A percentile compares a stretch with the other conserved stretches of the same genome.
Evolutionary conservation across 768 basidiomycete genomes (phyloP).

Genomic region (Amanita phalloides): DNA sequence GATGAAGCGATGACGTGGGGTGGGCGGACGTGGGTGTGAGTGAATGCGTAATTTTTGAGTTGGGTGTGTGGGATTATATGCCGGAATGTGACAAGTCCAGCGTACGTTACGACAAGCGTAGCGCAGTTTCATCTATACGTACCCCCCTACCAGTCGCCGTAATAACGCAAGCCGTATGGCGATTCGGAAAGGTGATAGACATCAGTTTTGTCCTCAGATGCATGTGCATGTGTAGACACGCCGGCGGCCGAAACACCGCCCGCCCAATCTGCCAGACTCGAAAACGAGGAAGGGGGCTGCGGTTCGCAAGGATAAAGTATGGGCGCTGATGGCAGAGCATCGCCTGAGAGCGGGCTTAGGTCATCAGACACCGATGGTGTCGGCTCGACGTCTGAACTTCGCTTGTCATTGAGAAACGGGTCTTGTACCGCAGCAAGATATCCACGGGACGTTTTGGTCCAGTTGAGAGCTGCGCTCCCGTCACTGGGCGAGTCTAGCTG

Average conservation of each 20-base stretch:
- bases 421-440: conserved; percentile 1
- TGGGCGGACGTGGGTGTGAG: neutral
- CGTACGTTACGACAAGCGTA: neutral
- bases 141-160: conserved; percentile 2
- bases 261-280: conserved; percentile 5
- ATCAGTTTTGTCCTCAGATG: neutral
- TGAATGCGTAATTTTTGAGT: too few relatives aligned
- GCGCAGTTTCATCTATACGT: neutral
- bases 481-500: neutral
- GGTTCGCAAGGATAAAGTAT: neutral
- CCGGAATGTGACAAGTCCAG: neutral
- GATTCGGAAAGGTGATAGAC: neutral
- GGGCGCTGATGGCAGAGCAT: neutral
- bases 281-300: conserved; percentile 1
- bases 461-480: neutral
- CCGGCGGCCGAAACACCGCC: neutral
- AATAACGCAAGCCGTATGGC: neutral
- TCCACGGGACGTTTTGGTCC: conserved; percentile 3
- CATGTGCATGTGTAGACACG: neutral
- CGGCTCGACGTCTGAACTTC: neutral
- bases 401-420: neutral
- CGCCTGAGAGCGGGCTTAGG: neutral
- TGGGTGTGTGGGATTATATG: too few relatives aligned
- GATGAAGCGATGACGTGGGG: neutral
- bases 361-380: neutral